These are phyloP conservation scores for Waltergamsia citrina DNA, from an alignment of 2,329 filamentous ascomycete species.

Conservation along the genomic window DNA sequence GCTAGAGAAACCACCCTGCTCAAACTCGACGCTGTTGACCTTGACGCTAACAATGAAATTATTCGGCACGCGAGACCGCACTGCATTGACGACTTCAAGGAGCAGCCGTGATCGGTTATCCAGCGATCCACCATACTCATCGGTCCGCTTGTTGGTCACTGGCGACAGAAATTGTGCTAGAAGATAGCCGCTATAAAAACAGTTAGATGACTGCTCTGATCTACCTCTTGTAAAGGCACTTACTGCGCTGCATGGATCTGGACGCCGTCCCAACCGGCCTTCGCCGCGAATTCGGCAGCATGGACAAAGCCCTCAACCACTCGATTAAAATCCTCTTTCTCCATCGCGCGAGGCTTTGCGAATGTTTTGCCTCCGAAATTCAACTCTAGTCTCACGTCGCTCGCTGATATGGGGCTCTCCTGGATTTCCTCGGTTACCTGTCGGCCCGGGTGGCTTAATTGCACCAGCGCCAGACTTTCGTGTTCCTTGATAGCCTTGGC, in stretches of 20 bases:
- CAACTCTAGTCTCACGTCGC: slow-evolving; percentile 20
- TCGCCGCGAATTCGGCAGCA: slow-evolving; percentile 50
- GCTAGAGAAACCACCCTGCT: slow-evolving; percentile 40
- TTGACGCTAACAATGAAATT: slow-evolving; percentile 42
- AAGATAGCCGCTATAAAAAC: slow-evolving; percentile 33
- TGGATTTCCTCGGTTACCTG: slow-evolving; percentile 29
- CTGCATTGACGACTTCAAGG: slow-evolving; percentile 26
- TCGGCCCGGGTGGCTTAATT: slow-evolving; percentile 54
- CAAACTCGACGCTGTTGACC: slow-evolving; percentile 47
- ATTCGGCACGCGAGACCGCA: slow-evolving; percentile 17
- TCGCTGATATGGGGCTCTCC: slow-evolving; percentile 28
- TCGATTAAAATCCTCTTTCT: slow-evolving; percentile 41
- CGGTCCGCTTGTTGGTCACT: slow-evolving; percentile 38
- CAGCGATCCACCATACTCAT: slow-evolving; percentile 34
- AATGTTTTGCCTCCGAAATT: slow-evolving; percentile 16
- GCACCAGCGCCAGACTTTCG: slow-evolving; percentile 50
- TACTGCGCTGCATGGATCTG: slow-evolving; percentile 40
- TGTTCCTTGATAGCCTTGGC: slow-evolving; percentile 44
- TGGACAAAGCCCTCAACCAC: slow-evolving; percentile 52
- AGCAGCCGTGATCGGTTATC: slow-evolving; percentile 35
- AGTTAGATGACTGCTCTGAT: neutral
- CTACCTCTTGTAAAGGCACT: neutral
- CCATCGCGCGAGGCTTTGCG: slow-evolving; percentile 42
- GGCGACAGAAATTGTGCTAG: slow-evolving; percentile 41
- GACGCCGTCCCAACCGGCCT: slow-evolving; percentile 49